These are phyloP conservation scores for Xylaria curta DNA, from an alignment of 495 filamentous ascomycete species.

Conservation along the genomic window DNA sequence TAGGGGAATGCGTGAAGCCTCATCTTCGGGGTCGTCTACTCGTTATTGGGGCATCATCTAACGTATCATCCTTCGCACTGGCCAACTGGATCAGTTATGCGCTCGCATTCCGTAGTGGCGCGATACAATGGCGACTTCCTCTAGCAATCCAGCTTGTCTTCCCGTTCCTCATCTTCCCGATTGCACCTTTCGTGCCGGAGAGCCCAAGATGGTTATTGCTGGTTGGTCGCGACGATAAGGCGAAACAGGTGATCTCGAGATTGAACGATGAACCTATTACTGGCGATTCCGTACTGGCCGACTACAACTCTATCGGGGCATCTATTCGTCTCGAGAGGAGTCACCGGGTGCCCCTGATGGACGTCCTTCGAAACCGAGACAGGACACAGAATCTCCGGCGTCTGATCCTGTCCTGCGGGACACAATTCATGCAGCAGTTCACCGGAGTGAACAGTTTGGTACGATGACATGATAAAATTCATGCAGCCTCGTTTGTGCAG, in stretches of 20 bases:
- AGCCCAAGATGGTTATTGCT: slow-evolving; percentile 45
- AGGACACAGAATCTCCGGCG: slow-evolving; percentile 43
- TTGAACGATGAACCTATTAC: slow-evolving; percentile 33
- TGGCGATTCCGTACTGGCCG: slow-evolving; percentile 28
- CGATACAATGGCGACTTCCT: slow-evolving; percentile 59
- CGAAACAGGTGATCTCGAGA: slow-evolving; percentile 42
- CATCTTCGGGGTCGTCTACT: slow-evolving; percentile 55
- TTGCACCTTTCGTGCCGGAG: slow-evolving; percentile 45
- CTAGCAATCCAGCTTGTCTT: slow-evolving; percentile 57
- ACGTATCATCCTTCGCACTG: slow-evolving; percentile 34
- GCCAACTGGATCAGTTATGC: slow-evolving; percentile 52
- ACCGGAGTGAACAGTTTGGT: slow-evolving; percentile 34
- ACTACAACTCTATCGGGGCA: slow-evolving; percentile 39
- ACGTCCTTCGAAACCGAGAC: slow-evolving; percentile 42
- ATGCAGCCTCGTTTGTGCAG: not conserved
- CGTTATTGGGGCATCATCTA: slow-evolving; percentile 34
- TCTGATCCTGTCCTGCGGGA: slow-evolving; percentile 40
- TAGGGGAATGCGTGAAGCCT: slow-evolving; percentile 60
- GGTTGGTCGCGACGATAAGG: slow-evolving; percentile 34
- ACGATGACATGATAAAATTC: slow-evolving; percentile 7
- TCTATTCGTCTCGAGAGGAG: slow-evolving; percentile 41
- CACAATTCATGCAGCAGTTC: slow-evolving; percentile 45
- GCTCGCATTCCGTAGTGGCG: slow-evolving; percentile 40
- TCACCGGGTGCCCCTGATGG: slow-evolving; percentile 33
- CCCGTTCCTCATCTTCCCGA: slow-evolving; percentile 45